phyloP scores from a whole-genome alignment of 2,329 filamentous ascomycete species.

The Hymenoscyphus linearis region DNA sequence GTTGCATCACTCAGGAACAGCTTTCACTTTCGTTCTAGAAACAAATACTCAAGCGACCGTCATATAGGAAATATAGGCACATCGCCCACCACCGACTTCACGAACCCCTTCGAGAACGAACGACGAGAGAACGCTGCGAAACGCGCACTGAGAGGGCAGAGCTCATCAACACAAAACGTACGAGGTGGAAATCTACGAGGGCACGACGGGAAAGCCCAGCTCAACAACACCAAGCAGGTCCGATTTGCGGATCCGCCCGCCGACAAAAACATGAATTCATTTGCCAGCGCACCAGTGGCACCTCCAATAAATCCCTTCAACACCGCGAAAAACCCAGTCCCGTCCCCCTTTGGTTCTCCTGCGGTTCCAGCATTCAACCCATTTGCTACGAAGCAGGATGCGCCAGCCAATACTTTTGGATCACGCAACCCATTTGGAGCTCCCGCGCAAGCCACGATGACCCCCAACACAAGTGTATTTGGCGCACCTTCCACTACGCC shows the following conservation, averaged over 20 bases:
- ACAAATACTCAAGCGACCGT: conserved; percentile 16
- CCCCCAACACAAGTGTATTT: conserved; percentile 4
- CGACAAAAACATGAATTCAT: conserved; percentile 9
- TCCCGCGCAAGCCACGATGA: conserved; percentile 12
- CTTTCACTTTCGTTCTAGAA: conserved; percentile 3
- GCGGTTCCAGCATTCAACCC: conserved; percentile 12
- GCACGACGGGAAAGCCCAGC: conserved; percentile 8
- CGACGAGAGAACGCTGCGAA: conserved; percentile 32
- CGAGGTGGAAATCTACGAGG: conserved; percentile 19
- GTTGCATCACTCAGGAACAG: background rate
- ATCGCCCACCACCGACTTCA: conserved; percentile 8
- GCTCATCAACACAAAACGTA: conserved; percentile 16
- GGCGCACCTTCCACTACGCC: conserved; percentile 6
- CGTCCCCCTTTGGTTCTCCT: conserved; percentile 14
- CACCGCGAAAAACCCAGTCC: background rate
- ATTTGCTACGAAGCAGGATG: conserved; percentile 14
- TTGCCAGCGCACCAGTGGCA: conserved; percentile 8
- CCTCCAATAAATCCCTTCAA: conserved; percentile 18
- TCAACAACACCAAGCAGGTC: conserved; percentile 24
- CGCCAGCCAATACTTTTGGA: conserved; percentile 10
- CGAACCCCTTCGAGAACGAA: conserved; percentile 29
- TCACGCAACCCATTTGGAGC: conserved; percentile 16
- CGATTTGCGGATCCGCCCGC: conserved; percentile 22
- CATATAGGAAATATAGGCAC: conserved; percentile 19
- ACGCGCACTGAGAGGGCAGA: conserved; percentile 25